Evolutionary conservation across 2,329 filamentous ascomycete genomes (phyloP).

Genomic region (Rhytidhysteron rufulum): DNA sequence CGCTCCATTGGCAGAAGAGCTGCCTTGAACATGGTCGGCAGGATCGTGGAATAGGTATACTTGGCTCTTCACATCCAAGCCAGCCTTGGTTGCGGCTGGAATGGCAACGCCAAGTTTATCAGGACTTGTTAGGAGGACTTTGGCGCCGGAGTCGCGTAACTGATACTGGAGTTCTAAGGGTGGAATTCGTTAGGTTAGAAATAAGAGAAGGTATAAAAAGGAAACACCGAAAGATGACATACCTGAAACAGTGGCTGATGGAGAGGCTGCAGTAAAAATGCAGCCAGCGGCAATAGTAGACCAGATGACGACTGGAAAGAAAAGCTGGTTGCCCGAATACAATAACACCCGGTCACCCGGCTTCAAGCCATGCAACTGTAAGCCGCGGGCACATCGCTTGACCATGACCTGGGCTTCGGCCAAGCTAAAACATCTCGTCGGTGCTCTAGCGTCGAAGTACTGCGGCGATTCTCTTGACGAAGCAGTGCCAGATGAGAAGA

Average conservation of each 20-base stretch:
- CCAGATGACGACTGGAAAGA: constrained; percentile 67
- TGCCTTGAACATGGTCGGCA: constrained; percentile 42
- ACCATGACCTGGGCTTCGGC: constrained; percentile 64
- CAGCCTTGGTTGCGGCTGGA: constrained; percentile 59
- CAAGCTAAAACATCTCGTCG: constrained; percentile 63
- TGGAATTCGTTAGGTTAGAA: constrained; percentile 26
- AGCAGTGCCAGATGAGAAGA: constrained; percentile 50
- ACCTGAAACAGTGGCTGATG: no score
- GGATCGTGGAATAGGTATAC: constrained; percentile 66
- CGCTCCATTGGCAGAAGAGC: constrained; percentile 29
- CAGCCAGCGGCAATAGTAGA: constrained; percentile 75
- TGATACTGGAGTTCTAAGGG: constrained; percentile 71
- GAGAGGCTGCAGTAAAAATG: constrained; percentile 73
- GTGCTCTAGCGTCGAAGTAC: constrained; percentile 63
- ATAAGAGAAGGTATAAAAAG: no score
- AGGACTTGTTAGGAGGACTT: constrained; percentile 63
- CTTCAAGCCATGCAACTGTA: constrained; percentile 61
- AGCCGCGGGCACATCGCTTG: constrained; percentile 67
- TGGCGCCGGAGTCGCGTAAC: constrained; percentile 65
- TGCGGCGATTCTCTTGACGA: constrained; percentile 42
- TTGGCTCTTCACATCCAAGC: constrained; percentile 50
- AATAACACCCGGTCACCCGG: constrained; percentile 66
- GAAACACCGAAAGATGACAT: no score
- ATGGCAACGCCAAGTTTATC: constrained; percentile 59
- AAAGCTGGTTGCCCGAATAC: constrained; percentile 70